Evolutionary conservation across 2,329 filamentous ascomycete genomes (phyloP), one percentile per base, ranked within the genome.

Genomic region (Tolypocladium album): DNA sequence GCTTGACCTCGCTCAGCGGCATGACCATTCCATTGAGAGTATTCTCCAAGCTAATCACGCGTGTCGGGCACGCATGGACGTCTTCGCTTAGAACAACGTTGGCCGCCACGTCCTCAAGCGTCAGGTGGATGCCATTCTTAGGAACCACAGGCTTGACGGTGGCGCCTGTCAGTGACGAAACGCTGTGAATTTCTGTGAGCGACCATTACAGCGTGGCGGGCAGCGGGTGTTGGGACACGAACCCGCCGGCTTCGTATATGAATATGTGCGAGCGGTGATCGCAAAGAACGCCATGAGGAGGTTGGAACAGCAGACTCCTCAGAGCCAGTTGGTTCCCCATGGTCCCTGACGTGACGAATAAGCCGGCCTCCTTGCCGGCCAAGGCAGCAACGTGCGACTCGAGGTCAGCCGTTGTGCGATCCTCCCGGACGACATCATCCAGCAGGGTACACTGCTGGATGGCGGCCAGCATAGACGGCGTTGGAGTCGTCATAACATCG

Each of bases 281-380:
- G 66, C 88, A 90, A 11, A 97, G 76, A 6, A 97, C 83, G 9
- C 83, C 83, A 71, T 96, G 86, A 0, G 93, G 93, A 17, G 92
- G 92, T 62, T 90, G 88, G 0, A 79, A 82, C 17, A 97, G 80
- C 61, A 94, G 88, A 1, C 89, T 82, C 45, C 92, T 85, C 50
- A 96, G 80, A 0, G 88, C 87, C 22, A 97, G 79, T 72, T 96
- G 92, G 75, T 97, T 97, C 47, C 91, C 92, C 92, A 96, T 96
- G 5, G 92, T 96, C 4, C 93, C 93, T 0, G 90, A 94, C 61
- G 95, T 80, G 59, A 96, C 90, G 59, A 96, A 86, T 5, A 97
- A 79, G 0, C 84, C 88, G 9, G 85, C 85, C 67, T 92, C 87
- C 67, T 95, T 92, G 65, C 85, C 85, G 0, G 90, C 84, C 4